Conservation (phyloP, 148 eudicot species). For the Rhododendron mucronatum region DNA sequence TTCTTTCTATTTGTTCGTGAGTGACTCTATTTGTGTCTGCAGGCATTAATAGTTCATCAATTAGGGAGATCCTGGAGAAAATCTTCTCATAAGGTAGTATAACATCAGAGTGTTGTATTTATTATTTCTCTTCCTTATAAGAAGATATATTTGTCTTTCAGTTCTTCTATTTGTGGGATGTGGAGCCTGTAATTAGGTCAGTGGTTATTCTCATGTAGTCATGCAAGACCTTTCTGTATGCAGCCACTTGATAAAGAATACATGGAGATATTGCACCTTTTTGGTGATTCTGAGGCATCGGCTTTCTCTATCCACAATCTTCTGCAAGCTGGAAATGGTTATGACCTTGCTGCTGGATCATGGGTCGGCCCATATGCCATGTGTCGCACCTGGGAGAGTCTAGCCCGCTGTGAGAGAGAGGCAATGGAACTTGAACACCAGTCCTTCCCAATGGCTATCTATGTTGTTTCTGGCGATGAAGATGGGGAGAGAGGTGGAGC, state of each 20-base stretch:
- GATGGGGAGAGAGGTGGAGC: slow-evolving; percentile 99
- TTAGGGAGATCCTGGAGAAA: slow-evolving; percentile 92
- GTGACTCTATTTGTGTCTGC: slow-evolving; percentile 16
- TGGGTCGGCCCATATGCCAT: slow-evolving; percentile 99
- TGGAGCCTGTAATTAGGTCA: neutral
- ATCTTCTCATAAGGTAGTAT: slow-evolving; percentile 54
- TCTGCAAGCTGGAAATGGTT: slow-evolving; percentile 74
- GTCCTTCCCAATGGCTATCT: slow-evolving; percentile 63
- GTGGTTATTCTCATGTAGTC: neutral
- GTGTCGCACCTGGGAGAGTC: slow-evolving; percentile 95
- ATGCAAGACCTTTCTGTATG: slow-evolving; percentile 10
- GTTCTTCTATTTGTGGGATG: neutral
- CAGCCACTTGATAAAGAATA: slow-evolving; percentile 72
- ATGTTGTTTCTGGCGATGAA: slow-evolving; percentile 96
- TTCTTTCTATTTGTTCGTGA: neutral
- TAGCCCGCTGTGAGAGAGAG: slow-evolving; percentile 44
- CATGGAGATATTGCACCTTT: slow-evolving; percentile 63
- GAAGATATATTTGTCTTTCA: neutral
- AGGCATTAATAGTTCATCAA: slow-evolving; percentile 74
- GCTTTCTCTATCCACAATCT: slow-evolving; percentile 83
- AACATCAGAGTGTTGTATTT: neutral
- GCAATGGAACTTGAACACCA: slow-evolving; percentile 22
- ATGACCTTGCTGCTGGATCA: slow-evolving; percentile 86
- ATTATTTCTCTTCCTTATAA: neutral
- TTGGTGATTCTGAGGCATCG: slow-evolving; percentile 78